Evolutionary conservation across 1,284 basidiomycete species (phyloP).

Genomic region (Pseudozyma tsukubaensis): DNA sequence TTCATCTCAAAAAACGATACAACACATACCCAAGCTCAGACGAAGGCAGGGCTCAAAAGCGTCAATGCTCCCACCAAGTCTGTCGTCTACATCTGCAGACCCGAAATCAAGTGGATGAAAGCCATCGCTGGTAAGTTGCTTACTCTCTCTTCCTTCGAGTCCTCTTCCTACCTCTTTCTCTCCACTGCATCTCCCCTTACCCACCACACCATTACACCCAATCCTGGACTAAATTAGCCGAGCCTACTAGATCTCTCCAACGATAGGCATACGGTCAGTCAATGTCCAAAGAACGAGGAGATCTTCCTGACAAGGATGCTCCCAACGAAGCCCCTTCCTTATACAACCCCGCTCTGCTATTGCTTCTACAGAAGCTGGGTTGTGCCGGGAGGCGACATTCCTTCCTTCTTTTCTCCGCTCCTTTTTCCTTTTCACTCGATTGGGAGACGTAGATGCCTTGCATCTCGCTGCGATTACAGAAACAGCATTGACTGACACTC

Average conservation of each 20-base stretch:
- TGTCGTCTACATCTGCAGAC: conserved; percentile 92
- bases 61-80: conserved; percentile 82
- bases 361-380: conserved; percentile 43
- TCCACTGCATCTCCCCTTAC: neutral
- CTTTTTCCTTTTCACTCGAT: conserved; percentile 3
- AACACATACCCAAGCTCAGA: conserved; percentile 14
- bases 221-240: conserved; percentile 57
- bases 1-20: conserved; percentile 40
- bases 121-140: conserved; percentile 84
- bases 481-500: conserved; percentile 8
- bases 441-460: neutral
- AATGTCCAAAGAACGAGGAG: conserved; percentile 59
- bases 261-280: conserved; percentile 60
- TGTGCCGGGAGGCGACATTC: conserved; percentile 56
- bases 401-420: conserved; percentile 5
- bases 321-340: conserved; percentile 54
- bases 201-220: too few species aligned
- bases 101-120: conserved; percentile 84
- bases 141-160: neutral
- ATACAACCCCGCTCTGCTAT: conserved; percentile 49
- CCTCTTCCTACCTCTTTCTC: neutral
- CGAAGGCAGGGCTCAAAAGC: conserved; percentile 36
- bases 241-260: conserved; percentile 48
- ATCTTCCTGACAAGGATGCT: conserved; percentile 58
- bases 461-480: neutral